Evolutionary conservation across 164 flowering plant species (phyloP), one percentile per base, ranked within the genome.

Genomic region (Euptelea pleiosperma): DNA sequence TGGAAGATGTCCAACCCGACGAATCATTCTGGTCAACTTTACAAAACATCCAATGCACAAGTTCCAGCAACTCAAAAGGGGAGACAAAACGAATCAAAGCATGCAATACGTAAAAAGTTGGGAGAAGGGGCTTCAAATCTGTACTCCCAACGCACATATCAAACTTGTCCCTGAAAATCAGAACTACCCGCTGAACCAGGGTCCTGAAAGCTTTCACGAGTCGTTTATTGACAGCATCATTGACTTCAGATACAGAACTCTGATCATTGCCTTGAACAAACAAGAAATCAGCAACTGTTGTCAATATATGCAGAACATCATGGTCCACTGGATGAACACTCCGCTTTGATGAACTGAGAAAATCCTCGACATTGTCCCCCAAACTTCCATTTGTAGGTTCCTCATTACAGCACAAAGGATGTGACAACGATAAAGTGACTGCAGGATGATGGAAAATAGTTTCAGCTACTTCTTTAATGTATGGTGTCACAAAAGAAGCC

Each of bases 1-100:
- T 63, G 47, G 48, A 34, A 51, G 73, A 71, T 53, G 49, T 53
- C 34, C 42, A 45, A 56, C 36, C 31, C 1, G 61, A 24, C 6
- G 33, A 11, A 7, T 65, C 73, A 39, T 65, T 52, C 49, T 48
- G 37, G 25, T 77, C 70, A 53, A 80, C 63, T 67, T 64, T 71
- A 64, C 54, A 55, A 10, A 90, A 72, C 52, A 84, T 71, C 84
- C 83, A 84, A 53, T 75, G 36, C 19, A 69, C 92, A 59, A 87
- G 72, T 56, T 76, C 78, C 66, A 89, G 82, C 70, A 93, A 76
- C 68, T 80, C 75, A 69, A 73, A 79, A 35, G 97, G 97, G 46
- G 85, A 68, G 34, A 89, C 75, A 65, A 69, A 86, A n/a, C 42
- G 70, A 69, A 71, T 63, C 58, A 83, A 63, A 45, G 65, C 40